Base-by-base conservation (phyloP, 2,329 filamentous ascomycete genomes). In the Pseudomassariella vexata region DNA sequence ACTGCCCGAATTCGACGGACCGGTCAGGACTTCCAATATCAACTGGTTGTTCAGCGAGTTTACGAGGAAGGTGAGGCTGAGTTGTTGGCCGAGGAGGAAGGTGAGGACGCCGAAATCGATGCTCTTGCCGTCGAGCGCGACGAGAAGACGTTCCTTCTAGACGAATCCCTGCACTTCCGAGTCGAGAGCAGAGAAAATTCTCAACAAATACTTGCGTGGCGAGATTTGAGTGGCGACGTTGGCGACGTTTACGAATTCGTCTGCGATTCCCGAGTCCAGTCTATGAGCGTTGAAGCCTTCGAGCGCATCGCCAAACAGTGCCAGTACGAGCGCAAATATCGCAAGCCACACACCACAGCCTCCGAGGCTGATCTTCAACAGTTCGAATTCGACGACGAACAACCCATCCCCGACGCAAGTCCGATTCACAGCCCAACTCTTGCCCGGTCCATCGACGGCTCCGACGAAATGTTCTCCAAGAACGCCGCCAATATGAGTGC, bases 161-260 rank as follows among this genome's bases (percentile, higher is more conserved):
- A 96, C 73, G 83, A 95, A 57, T 77, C 79, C 33, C 70, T 98
- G 22, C 86, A 86, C 53, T 87, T 98, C 51, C 82, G 90, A 36
- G 83, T 86, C 25, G 86, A 94, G 55, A 75, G 83, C 41, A 76
- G 89, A 42, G 79, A 87, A 41, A 79, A 78, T 22, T 85, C 84
- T 15, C 85, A 94, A 47, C 86, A 84, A 51, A 80, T 96, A 7
- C 74, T 98, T 42, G 90, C 90, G 38, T 98, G 92, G 92, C 82
- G 84, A 46, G 92, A 98, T 54, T 65, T 96, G 39, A 95, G 88
- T 48, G 92, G 92, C 35, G 92, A 98, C 66, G 73, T 78, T 19
- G 90, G 88, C 33, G 92, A 98, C 59, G 73, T 96, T n/a, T 98
- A 86, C 71, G 90, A 98, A 59, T 98, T 96, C 55, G 85, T 98